phyloP scores from a whole-genome alignment of 108 stramenopile species.

The Nitzschia sp. region DNA sequence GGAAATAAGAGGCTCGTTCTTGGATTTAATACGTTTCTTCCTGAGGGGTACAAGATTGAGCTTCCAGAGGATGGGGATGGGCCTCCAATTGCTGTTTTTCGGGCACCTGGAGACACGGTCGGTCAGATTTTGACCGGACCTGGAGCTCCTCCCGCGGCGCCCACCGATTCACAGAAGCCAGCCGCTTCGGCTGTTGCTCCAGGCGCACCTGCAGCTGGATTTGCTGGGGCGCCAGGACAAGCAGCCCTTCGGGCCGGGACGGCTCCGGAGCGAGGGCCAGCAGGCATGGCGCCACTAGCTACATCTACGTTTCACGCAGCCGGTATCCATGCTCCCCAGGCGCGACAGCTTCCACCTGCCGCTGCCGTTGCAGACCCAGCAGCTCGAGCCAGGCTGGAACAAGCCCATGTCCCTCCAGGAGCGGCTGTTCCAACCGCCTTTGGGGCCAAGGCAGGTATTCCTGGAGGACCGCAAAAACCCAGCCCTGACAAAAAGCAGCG shows the following conservation, averaged over 20 bases:
- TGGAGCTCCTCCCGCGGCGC: conserved; percentile 26
- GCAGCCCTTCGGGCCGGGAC: conserved; percentile 24
- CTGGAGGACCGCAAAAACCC: conserved; percentile 21
- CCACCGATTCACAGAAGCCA: conserved; percentile 28
- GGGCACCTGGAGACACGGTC: conserved; percentile 75
- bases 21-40: conserved; percentile 99
- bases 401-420: background rate
- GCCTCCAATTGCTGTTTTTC: conserved; percentile 74
- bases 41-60: conserved; percentile 99
- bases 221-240: conserved; percentile 2
- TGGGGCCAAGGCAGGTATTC: conserved; percentile 9
- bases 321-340: conserved; percentile 14
- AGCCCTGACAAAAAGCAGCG: conserved; percentile 1
- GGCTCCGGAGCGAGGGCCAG: conserved; percentile 2
- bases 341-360: conserved; percentile 19
- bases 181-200: conserved; percentile 34
- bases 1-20: conserved; percentile 95
- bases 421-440: conserved; percentile 2
- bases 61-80: conserved; percentile 72
- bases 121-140: conserved; percentile 50
- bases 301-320: background rate
- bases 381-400: conserved; percentile 2
- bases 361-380: conserved; percentile 2
- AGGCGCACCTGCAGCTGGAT: conserved; percentile 1
- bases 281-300: background rate